Evolutionary conservation across 768 basidiomycete species (phyloP).

Genomic region (Lyophyllum semitale): DNA sequence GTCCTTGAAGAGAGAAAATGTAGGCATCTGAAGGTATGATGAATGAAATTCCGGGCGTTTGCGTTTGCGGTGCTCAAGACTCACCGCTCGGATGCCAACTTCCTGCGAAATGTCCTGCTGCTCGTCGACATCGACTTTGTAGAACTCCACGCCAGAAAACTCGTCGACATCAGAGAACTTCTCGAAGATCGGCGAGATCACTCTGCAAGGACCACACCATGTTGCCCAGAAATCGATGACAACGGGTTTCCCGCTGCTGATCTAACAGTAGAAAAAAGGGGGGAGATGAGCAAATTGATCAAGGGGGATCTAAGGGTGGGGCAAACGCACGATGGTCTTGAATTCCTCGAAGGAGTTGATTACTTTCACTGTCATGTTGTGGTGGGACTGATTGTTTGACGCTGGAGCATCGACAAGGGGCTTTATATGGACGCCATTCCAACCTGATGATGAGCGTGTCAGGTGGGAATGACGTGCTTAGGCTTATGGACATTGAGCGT

Average conservation of each 20-base stretch:
- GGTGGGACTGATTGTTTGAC: too few relatives aligned
- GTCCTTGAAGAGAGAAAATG: not conserved
- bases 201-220: constrained; percentile 74
- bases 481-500: too few relatives aligned
- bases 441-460: too few relatives aligned
- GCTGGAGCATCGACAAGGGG: too few relatives aligned
- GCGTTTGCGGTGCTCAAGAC: not conserved
- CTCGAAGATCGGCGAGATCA: constrained; percentile 70
- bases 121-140: constrained; percentile 63
- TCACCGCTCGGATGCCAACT: not conserved
- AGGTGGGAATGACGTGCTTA: too few relatives aligned
- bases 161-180: constrained; percentile 45
- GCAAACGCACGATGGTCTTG: constrained; percentile 41
- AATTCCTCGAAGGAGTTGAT: constrained; percentile 41
- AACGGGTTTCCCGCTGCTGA: constrained; percentile 45
- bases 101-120: not conserved
- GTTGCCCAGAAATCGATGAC: constrained; percentile 77
- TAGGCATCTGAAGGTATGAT: not conserved
- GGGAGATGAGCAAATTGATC: not conserved
- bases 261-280: constrained; percentile 28
- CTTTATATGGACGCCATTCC: too few relatives aligned
- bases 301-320: too few relatives aligned
- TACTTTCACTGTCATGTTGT: constrained; percentile 38
- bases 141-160: constrained; percentile 50
- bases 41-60: not conserved